Conservation (phyloP, 1,139 yeast species). For the Eremothecium cymbalariae region DNA sequence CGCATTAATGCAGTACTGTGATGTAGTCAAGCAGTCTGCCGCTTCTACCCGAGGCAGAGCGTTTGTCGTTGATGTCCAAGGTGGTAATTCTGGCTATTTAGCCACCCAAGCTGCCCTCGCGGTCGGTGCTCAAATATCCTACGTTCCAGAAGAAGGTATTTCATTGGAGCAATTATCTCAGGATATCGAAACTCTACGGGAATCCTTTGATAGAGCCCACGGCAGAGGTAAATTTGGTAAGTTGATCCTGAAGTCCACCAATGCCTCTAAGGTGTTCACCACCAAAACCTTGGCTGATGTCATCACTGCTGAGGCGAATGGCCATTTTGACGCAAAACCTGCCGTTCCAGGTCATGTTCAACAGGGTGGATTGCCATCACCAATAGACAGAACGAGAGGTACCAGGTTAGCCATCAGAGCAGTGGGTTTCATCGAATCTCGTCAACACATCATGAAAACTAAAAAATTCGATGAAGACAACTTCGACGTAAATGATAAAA, state of each 20-base stretch:
- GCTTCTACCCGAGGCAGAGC: conserved; percentile 71
- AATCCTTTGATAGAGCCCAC: conserved; percentile 47
- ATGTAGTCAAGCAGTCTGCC: conserved; percentile 70
- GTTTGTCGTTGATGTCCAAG: conserved; percentile 78
- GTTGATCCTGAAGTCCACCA: conserved; percentile 73
- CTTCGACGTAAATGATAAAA: conserved; percentile 30
- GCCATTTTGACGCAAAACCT: conserved; percentile 81
- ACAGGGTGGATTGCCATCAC: conserved; percentile 77
- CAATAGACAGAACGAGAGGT: conserved; percentile 68
- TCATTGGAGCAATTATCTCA: conserved; percentile 49
- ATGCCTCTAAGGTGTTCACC: conserved; percentile 73
- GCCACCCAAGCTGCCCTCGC: conserved; percentile 63
- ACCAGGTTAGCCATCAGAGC: conserved; percentile 63
- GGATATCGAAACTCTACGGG: conserved; percentile 51
- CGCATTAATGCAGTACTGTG: conserved; percentile 67
- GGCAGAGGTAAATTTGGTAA: conserved; percentile 73
- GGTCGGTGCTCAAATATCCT: conserved; percentile 67
- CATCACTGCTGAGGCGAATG: conserved; percentile 66
- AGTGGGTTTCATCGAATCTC: conserved; percentile 56
- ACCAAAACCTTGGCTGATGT: conserved; percentile 79
- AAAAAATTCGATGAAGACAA: conserved; percentile 29
- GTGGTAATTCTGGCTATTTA: conserved; percentile 75
- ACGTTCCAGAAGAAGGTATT: conserved; percentile 67
- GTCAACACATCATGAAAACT: conserved; percentile 25
- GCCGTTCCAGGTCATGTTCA: conserved; percentile 98